phyloP scores from a whole-genome alignment of 768 basidiomycete genomes.

The Mycena rosella region DNA sequence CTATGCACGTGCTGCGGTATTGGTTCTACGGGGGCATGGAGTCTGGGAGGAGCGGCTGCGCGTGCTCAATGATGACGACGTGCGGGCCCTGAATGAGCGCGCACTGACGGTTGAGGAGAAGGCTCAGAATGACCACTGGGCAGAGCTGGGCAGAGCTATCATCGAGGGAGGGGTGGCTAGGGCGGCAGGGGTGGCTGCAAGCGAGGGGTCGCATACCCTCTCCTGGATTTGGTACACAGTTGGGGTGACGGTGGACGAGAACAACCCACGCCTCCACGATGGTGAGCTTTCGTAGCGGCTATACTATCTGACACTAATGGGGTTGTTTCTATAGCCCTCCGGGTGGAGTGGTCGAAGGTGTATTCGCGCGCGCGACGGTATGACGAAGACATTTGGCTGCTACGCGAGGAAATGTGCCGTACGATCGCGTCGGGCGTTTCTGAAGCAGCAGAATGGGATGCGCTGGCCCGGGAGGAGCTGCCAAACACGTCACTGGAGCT shows the following conservation, averaged over 20 bases:
- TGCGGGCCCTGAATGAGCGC: conserved; percentile 2
- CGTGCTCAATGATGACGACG: background rate
- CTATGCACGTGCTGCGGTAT: conserved; percentile 1
- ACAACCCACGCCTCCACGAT: background rate
- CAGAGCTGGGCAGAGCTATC: background rate
- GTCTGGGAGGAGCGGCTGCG: background rate
- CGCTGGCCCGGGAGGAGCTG: background rate
- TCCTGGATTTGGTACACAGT: conserved; percentile 19
- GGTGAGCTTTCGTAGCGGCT: too few species aligned
- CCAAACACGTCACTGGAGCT: background rate
- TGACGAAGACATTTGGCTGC: conserved; percentile 31
- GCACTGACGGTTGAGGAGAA: conserved; percentile 3
- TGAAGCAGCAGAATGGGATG: background rate
- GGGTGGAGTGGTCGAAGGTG: background rate
- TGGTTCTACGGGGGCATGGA: conserved; percentile 1
- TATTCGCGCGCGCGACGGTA: conserved; percentile 26
- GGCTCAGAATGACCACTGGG: conserved; percentile 14
- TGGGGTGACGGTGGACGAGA: background rate
- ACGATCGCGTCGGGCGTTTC: background rate
- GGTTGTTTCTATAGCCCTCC: conserved; percentile 3
- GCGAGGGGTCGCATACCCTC: conserved; percentile 4
- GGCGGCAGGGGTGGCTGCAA: background rate
- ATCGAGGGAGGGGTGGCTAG: conserved; percentile 6
- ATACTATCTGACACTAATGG: too few species aligned
- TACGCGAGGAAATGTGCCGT: conserved; percentile 38